These are phyloP conservation scores for Ophiostoma ips DNA, from an alignment of 2,329 filamentous ascomycete genomes.

Conservation along the genomic window DNA sequence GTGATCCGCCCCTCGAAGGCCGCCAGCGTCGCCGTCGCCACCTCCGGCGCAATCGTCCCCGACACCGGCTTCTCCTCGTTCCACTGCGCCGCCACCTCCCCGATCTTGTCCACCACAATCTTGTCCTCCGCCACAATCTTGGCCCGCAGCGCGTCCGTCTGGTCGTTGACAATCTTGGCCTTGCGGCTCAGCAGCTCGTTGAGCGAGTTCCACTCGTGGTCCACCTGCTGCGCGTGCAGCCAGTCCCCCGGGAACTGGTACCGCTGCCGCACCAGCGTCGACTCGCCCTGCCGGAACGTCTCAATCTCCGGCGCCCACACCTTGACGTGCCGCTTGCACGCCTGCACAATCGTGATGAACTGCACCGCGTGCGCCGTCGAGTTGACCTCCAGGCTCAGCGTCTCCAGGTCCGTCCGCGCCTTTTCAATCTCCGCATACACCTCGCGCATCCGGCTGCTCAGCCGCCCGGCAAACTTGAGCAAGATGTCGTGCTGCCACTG, in stretches of 20 bases:
- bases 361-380: constrained; percentile 95
- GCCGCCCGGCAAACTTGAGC: constrained; percentile 77
- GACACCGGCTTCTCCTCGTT: constrained; percentile 95
- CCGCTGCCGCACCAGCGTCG: constrained; percentile 76
- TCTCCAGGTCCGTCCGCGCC: constrained; percentile 78
- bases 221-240: constrained; percentile 91
- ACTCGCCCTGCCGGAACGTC: constrained; percentile 89
- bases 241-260: constrained; percentile 91
- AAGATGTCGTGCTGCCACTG: constrained; percentile 98
- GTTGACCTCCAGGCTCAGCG: constrained; percentile 80
- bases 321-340: constrained; percentile 86
- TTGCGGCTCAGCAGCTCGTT: constrained; percentile 88
- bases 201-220: constrained; percentile 87
- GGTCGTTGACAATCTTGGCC: constrained; percentile 88
- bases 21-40: constrained; percentile 69
- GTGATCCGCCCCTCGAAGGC: constrained; percentile 78
- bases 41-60: constrained; percentile 78
- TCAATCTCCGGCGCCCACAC: constrained; percentile 93
- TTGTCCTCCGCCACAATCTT: constrained; percentile 93
- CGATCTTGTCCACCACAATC: constrained; percentile 76
- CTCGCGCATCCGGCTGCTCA: constrained; percentile 82
- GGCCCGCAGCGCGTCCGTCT: constrained; percentile 84
- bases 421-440: constrained; percentile 85
- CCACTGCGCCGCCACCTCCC: constrained; percentile 76
- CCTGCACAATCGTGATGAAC: constrained; percentile 96